Percentiles rank a stretch among this genome's conserved stretches.
phyloP scores from a whole-genome alignment of 768 basidiomycete species.

The Serendipita sp. region DNA sequence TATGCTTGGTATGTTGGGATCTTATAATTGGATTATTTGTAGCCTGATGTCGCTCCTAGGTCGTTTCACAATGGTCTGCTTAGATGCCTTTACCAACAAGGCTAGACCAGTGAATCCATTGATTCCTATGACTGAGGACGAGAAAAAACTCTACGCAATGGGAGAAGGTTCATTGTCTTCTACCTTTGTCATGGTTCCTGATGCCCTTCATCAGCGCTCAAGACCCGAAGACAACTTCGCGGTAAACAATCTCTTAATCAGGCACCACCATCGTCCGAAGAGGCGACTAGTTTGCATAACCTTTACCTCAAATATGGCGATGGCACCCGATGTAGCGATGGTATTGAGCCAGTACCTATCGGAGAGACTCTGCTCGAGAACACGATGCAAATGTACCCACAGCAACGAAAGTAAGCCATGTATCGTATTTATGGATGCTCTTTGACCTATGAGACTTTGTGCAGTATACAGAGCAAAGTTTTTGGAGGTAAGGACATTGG shows the following conservation, averaged over 20 bases:
- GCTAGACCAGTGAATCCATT: slow-evolving; percentile 51
- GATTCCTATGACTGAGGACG: slow-evolving; percentile 41
- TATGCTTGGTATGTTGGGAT: slow-evolving; percentile 35
- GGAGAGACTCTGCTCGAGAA: slow-evolving; percentile 54
- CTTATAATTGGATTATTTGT: slow-evolving; percentile 4
- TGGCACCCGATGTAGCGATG: slow-evolving; percentile 20
- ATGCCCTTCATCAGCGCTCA: slow-evolving; percentile 34
- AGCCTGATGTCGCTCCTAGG: slow-evolving; percentile 25
- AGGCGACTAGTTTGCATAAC: slow-evolving; percentile 52
- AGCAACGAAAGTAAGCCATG: slow-evolving; percentile 50
- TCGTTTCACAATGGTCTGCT: slow-evolving; percentile 84
- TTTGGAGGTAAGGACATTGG: slow-evolving; percentile 42
- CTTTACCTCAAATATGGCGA: slow-evolving; percentile 48
- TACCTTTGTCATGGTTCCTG: neutral
- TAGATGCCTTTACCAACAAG: slow-evolving; percentile 49
- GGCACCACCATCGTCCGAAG: slow-evolving; percentile 55
- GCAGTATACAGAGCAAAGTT: slow-evolving; percentile 63
- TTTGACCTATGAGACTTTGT: neutral
- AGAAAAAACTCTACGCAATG: slow-evolving; percentile 41
- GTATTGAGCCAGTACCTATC: slow-evolving; percentile 49
- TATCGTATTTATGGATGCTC: neutral
- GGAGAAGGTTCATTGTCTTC: slow-evolving; percentile 40
- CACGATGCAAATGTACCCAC: slow-evolving; percentile 67
- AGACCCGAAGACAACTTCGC: slow-evolving; percentile 35
- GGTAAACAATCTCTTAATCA: slow-evolving; percentile 46